phyloP scores from a whole-genome alignment of 2,329 filamentous ascomycete genomes.

The Epichloe gansuensis region DNA sequence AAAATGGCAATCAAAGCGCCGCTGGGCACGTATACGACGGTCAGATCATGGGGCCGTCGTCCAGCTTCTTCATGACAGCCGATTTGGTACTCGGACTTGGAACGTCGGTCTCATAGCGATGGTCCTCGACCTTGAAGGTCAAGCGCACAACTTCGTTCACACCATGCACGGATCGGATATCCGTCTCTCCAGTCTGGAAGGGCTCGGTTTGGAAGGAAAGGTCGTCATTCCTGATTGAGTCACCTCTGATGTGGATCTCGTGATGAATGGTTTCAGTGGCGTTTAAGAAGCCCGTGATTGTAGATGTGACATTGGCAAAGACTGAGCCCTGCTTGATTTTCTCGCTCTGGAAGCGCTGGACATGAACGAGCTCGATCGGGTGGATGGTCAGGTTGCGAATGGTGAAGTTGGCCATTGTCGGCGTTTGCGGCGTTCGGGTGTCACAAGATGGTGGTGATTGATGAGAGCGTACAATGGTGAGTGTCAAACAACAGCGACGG shows the following conservation, averaged over 20 bases:
- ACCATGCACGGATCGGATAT: conserved; percentile 46
- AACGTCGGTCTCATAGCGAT: conserved; percentile 57
- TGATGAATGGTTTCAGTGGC: conserved; percentile 23
- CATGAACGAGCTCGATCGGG: conserved; percentile 56
- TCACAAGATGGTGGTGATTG: neutral
- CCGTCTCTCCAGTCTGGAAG: conserved; percentile 48
- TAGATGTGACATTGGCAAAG: conserved; percentile 32
- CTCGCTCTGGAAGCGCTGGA: conserved; percentile 59
- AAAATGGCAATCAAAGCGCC: conserved; percentile 50
- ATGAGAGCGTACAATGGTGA: neutral
- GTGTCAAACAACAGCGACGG: neutral
- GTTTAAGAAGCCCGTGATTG: conserved; percentile 32
- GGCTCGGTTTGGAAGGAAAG: conserved; percentile 52
- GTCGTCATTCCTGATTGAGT: conserved; percentile 49
- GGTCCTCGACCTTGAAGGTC: conserved; percentile 50
- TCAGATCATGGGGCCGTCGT: conserved; percentile 43
- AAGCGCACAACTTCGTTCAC: conserved; percentile 59
- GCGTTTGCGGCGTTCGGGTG: neutral
- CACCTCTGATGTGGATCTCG: conserved; percentile 34
- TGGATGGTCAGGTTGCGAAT: conserved; percentile 74
- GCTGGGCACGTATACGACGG: conserved; percentile 50
- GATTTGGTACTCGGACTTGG: conserved; percentile 50
- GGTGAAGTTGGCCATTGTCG: conserved; percentile 43
- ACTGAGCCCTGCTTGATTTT: conserved; percentile 30
- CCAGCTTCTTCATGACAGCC: conserved; percentile 46